Conservation (phyloP, 2,329 filamentous ascomycete species). For the Escovopsis sp. region DNA sequence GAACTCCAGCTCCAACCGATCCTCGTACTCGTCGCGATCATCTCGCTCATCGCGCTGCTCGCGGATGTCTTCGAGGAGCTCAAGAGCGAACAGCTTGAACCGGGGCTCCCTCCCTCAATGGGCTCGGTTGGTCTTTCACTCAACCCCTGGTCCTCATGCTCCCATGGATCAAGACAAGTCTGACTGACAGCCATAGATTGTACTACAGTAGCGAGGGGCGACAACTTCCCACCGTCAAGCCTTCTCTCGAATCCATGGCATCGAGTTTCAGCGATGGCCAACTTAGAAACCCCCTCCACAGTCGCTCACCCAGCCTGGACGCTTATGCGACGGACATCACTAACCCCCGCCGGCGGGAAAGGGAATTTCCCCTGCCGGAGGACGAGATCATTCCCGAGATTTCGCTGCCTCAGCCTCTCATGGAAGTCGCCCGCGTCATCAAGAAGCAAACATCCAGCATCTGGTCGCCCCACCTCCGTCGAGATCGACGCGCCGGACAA, state of each 20-base stretch:
- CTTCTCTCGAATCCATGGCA: slow-evolving; percentile 29
- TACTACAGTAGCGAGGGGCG: slow-evolving; percentile 57
- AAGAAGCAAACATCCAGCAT: slow-evolving; percentile 42
- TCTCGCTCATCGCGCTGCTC: slow-evolving; percentile 40
- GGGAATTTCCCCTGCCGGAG: slow-evolving; percentile 16
- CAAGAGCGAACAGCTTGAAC: slow-evolving; percentile 30
- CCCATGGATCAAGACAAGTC: background rate
- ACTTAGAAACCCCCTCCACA: slow-evolving; percentile 27
- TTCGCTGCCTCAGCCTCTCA: slow-evolving; percentile 21
- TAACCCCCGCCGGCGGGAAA: slow-evolving; percentile 29
- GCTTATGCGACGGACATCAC: slow-evolving; percentile 29
- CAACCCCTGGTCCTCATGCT: too few relatives aligned
- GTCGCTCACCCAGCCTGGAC: slow-evolving; percentile 34
- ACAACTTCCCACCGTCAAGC: slow-evolving; percentile 30
- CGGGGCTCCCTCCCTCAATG: slow-evolving; percentile 33
- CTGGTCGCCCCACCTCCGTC: slow-evolving; percentile 59
- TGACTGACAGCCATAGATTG: slow-evolving; percentile 25
- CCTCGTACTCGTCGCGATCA: slow-evolving; percentile 24
- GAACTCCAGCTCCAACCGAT: slow-evolving; percentile 20
- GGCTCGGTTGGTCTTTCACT: slow-evolving; percentile 34
- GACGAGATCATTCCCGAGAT: slow-evolving; percentile 21
- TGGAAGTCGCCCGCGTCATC: slow-evolving; percentile 14
- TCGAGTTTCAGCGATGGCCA: slow-evolving; percentile 34
- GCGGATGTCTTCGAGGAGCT: slow-evolving; percentile 32
- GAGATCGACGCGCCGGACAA: slow-evolving; percentile 42